Evolutionary conservation across 768 basidiomycete species (phyloP), one percentile per base, ranked within the genome.

Genomic region (Amylocystis lapponica): DNA sequence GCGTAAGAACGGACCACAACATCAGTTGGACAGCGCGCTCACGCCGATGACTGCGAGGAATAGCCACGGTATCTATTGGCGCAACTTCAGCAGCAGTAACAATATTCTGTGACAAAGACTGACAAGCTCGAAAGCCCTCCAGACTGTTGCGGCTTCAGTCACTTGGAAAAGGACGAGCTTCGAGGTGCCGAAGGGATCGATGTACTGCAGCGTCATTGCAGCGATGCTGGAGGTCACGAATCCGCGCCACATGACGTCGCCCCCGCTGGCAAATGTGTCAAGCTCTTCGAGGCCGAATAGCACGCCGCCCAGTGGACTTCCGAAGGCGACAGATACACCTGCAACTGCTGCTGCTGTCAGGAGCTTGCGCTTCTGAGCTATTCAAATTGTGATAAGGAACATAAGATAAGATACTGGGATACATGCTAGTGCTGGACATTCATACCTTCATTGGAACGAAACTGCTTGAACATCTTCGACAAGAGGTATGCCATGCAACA

Each of bases 151-250:
- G 16, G 68, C 69, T 46, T 70, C 76, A 1, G 79, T 81, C 45
- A 83, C 84, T 60, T 83, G 78, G 56, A 87, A 88, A 22, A 91
- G 67, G 7, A 91, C 88, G 16, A 92, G 72, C 54, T 90, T 90
- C 17, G 84, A 79, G 11, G 84, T 89, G 26, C 83, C 82, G 58
- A 92, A 93, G 0, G 91, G 91, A 55, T 93, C 83, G 36, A 92
- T 73, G 60, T 83, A 81, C 59, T 90, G 86, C 40, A 95, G 63
- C 0, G 85, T 74, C n/a, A 89, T 79, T 1, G 89, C 88, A 0
- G 91, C 91, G 39, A 92, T 76, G 38, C 83, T 86, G 6, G 88
- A 90, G 13, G 87, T 89, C 42, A 89, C 89, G 58, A 95, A 95
- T n/a, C 83, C 87, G 43, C 79, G 72, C 84, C 83, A 86, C 73